Conservation (phyloP, 2,329 filamentous ascomycete genomes). For the Claviceps cyperi region DNA sequence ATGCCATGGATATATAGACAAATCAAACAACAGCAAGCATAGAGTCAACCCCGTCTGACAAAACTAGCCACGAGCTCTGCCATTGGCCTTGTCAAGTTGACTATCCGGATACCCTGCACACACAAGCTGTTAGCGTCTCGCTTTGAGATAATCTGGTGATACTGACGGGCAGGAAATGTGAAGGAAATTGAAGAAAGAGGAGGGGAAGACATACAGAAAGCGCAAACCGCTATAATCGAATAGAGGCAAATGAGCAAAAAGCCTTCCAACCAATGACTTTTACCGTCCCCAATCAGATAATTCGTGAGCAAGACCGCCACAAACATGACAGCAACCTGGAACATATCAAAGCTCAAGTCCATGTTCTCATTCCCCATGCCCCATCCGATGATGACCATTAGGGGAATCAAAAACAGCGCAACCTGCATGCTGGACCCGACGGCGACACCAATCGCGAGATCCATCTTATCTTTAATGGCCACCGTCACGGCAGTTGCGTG, state of each 20-base stretch:
- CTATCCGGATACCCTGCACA: conserved; percentile 6
- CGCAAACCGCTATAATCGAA: conserved; percentile 58
- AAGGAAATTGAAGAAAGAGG: not conserved
- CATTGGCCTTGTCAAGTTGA: conserved; percentile 4
- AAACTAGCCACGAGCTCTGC: not conserved
- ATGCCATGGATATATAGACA: not conserved
- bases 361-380: conserved; percentile 56
- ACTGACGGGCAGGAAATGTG: not conserved
- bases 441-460: conserved; percentile 66
- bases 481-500: conserved; percentile 71
- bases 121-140: not conserved
- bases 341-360: conserved; percentile 75
- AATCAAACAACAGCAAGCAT: not conserved
- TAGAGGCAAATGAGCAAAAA: conserved; percentile 64
- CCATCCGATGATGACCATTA: conserved; percentile 68
- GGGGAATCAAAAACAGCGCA: conserved; percentile 61
- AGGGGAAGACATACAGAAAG: conserved; percentile 38
- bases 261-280: conserved; percentile 73
- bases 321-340: conserved; percentile 35
- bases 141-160: not conserved
- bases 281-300: conserved; percentile 70
- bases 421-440: conserved; percentile 73
- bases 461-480: conserved; percentile 75
- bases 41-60: too few species aligned
- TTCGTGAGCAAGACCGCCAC: conserved; percentile 59